Conservation (phyloP, 495 filamentous ascomycete species). For the Oleoguttula mirabilis region DNA sequence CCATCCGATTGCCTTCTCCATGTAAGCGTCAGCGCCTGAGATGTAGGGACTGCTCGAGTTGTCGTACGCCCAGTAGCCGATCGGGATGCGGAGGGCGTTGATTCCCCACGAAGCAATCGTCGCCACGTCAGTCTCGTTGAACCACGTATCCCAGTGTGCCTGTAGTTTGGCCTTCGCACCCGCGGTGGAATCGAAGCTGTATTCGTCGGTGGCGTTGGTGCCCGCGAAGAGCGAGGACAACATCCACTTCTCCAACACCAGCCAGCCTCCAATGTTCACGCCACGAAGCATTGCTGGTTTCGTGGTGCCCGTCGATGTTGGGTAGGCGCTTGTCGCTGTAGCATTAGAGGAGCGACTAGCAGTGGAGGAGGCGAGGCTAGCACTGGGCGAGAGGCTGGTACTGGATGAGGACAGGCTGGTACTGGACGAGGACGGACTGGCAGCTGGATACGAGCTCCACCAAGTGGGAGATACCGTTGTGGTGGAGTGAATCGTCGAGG, state of each 20-base stretch:
- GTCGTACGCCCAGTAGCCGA: constrained; percentile 35
- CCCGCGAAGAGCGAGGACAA: constrained; percentile 25
- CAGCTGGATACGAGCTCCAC: no score
- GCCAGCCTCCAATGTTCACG: constrained; percentile 30
- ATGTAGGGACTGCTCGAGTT: constrained; percentile 28
- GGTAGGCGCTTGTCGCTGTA: no score
- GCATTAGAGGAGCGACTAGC: no score
- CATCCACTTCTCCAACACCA: constrained; percentile 33
- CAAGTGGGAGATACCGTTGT: no score
- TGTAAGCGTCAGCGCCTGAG: constrained; percentile 28
- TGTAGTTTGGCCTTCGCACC: constrained; percentile 18
- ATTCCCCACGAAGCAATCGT: constrained; percentile 29
- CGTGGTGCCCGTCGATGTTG: not conserved
- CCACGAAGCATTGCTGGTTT: constrained; percentile 12
- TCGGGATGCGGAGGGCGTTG: constrained; percentile 34
- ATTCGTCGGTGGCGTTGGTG: constrained; percentile 26
- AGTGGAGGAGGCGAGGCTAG: no score
- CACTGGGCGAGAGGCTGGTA: no score
- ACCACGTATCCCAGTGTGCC: constrained; percentile 30
- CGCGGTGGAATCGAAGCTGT: constrained; percentile 24
- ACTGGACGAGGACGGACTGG: no score
- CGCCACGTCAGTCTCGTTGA: constrained; percentile 30
- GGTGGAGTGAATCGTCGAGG: no score
- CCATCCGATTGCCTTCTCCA: constrained; percentile 34
- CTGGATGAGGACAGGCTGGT: no score